phyloP scores from a whole-genome alignment of 495 filamentous ascomycete genomes.

The Tuber umbilicatum region DNA sequence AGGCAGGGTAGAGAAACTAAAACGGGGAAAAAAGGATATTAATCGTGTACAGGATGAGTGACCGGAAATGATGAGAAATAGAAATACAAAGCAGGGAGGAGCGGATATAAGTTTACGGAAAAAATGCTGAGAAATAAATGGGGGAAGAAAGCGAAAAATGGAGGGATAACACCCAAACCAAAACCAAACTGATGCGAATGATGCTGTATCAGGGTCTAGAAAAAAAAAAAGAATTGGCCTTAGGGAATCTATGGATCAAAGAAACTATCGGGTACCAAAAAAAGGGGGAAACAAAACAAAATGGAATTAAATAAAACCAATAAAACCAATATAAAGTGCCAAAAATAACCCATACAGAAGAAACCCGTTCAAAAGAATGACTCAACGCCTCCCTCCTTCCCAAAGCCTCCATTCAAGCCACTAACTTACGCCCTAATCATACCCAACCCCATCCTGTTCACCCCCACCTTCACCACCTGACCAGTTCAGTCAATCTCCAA shows the following conservation, averaged over 20 bases:
- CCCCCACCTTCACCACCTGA: neutral
- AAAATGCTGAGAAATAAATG: neutral
- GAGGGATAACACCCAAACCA: neutral
- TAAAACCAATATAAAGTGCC: neutral
- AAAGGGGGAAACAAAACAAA: neutral
- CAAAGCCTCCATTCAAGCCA: neutral
- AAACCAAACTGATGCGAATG: neutral
- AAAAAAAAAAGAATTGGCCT: neutral
- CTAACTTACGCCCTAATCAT: neutral
- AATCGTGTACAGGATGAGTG: neutral
- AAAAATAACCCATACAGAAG: neutral
- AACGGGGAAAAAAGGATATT: neutral
- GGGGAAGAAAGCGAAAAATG: neutral
- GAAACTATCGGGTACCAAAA: neutral
- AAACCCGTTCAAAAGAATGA: neutral
- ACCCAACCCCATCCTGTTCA: neutral
- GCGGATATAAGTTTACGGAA: neutral
- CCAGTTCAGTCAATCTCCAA: slow-evolving; percentile 22
- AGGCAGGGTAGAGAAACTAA: neutral
- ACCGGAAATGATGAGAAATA: neutral
- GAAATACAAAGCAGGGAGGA: neutral
- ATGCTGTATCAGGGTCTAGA: neutral
- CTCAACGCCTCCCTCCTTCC: neutral
- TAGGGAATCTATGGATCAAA: neutral
- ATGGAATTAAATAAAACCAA: neutral